Base-by-base conservation (phyloP, 164 flowering plant genomes). In the Magnolia officinalis region DNA sequence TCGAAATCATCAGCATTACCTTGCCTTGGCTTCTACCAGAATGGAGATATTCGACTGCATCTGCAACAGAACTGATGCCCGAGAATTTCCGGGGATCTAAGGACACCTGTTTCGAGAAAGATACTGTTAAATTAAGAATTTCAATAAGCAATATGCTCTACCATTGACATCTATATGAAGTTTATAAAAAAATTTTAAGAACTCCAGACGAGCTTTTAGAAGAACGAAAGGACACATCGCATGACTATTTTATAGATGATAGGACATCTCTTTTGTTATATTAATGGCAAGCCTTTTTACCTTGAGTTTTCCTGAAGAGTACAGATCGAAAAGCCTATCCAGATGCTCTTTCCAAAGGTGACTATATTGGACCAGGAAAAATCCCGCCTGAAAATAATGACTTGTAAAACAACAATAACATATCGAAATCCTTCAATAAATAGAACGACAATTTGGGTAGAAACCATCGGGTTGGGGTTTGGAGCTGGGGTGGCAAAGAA, bases 21-120 rank as follows among this genome's bases (percentile, higher is more conserved):
- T 96, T 96, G 78, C 99, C 99, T 55, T 86, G 83, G 80, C 98
- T 96, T 90, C 88, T 89, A 72, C 99, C 99, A 71, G 99, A 93
- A 85, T 96, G 98, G 74, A 96, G 98, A 84, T 96, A 86, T 79
- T 96, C 98, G 69, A 96, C 99, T 29, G 99, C 99, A 87, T 92
- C 97, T 74, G 94, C 89, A 72, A 96, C 97, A 67, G 98, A 83
- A 67, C 80, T 76, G 61, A 93, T 78, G 49, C 99, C 99, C 70
- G 87, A 9, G 85, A 93, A 96, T 26, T 74, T 80, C 85, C 85
- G 92, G 16, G 96, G 97, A 83, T 96, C 99, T 9, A 96, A 16
- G 4, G 82, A 76, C 72, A 96, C 91, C 98, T 96, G 73, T 74
- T 16, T 61, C 4, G 52, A 64, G 72, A 14, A 70, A 75, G 71